These are phyloP conservation scores for Dovyalis caffra DNA, from an alignment of 345 rosid species.

Conservation along the genomic window DNA sequence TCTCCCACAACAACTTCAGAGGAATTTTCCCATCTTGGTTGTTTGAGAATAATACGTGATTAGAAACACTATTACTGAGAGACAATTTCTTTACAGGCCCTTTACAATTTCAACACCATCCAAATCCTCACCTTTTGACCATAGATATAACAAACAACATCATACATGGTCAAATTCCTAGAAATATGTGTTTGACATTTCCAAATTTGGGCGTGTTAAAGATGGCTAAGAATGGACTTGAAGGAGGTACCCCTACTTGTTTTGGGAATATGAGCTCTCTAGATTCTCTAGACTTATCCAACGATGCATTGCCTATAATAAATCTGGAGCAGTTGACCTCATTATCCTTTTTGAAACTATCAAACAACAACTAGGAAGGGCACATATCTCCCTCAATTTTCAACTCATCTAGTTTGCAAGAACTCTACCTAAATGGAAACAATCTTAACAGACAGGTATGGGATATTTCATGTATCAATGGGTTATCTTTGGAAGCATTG, in stretches of 20 bases:
- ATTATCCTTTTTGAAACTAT: background rate
- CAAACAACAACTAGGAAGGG: no score
- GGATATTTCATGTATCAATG: no score
- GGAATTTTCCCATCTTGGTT: constrained; percentile 28
- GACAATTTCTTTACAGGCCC: background rate
- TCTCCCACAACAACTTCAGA: background rate
- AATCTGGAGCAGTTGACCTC: constrained; percentile 1
- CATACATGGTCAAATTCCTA: constrained; percentile 12
- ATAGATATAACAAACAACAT: constrained; percentile 10
- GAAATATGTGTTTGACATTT: background rate
- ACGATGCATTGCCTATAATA: rapidly evolving
- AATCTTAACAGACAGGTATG: no score
- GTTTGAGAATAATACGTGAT: constrained; percentile 21
- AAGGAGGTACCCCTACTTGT: constrained; percentile 22
- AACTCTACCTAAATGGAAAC: constrained; percentile 14
- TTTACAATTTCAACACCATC: background rate
- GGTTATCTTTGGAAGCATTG: background rate
- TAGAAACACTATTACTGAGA: background rate
- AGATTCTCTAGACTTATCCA: no score
- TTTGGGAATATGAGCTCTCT: background rate
- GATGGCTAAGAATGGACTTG: constrained; percentile 10
- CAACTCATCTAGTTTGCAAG: no score
- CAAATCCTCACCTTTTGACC: rapidly evolving
- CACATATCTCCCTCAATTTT: no score
- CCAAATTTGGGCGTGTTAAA: background rate